Evolutionary conservation across 2,329 filamentous ascomycete genomes (phyloP).

Genomic region (Teratosphaeria pseudoeucalypti): DNA sequence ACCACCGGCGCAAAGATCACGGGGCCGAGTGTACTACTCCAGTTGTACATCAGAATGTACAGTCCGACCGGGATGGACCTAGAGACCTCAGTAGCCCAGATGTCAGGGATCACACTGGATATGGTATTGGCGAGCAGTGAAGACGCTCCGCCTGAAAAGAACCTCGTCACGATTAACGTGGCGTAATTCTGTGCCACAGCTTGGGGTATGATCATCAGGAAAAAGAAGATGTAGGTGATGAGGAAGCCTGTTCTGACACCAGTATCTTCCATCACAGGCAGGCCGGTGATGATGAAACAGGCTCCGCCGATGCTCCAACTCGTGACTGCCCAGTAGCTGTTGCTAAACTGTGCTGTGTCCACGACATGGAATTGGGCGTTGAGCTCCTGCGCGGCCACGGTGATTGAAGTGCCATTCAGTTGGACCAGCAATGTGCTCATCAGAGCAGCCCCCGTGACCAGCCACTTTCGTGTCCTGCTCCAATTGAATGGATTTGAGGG

Average conservation of each 20-base stretch:
- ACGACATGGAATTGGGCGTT: conserved; percentile 23
- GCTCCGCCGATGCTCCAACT: conserved; percentile 29
- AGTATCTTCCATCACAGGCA: conserved; percentile 30
- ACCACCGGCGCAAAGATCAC: conserved; percentile 26
- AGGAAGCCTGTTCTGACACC: conserved; percentile 24
- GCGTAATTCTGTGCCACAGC: conserved; percentile 29
- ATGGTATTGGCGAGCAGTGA: conserved; percentile 27
- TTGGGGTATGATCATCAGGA: conserved; percentile 30
- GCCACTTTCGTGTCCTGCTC: conserved; percentile 23
- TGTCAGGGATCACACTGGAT: conserved; percentile 28
- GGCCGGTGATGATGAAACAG: conserved; percentile 25
- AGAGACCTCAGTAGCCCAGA: conserved; percentile 25
- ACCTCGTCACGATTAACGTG: conserved; percentile 27
- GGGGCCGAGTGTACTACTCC: conserved; percentile 27
- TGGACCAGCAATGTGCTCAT: conserved; percentile 24
- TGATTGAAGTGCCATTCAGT: conserved; percentile 29
- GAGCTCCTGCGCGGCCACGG: conserved; percentile 25
- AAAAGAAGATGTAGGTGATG: conserved; percentile 24
- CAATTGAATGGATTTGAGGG: conserved; percentile 27
- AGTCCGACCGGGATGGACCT: conserved; percentile 26
- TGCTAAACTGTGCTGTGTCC: conserved; percentile 25
- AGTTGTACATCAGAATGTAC: conserved; percentile 27
- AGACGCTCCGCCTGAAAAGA: conserved; percentile 29
- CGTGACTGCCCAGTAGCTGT: conserved; percentile 30
- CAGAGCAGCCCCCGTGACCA: conserved; percentile 23